Conservation (phyloP, 2,329 filamentous ascomycete genomes). For the Pestalotiopsis sp. region DNA sequence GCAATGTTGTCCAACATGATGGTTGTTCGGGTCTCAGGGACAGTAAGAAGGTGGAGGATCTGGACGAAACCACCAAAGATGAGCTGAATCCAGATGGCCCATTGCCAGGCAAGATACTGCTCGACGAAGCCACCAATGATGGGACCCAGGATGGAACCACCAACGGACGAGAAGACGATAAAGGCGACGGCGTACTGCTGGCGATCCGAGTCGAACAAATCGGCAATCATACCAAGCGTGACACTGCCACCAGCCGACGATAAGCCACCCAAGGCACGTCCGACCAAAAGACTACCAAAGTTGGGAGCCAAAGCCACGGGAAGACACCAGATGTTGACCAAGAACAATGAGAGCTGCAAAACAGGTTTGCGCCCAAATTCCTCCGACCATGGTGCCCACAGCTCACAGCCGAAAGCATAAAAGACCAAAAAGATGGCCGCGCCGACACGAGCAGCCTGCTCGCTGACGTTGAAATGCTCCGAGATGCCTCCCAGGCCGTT, state of each 20-base stretch:
- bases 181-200: constrained; percentile 79
- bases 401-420: constrained; percentile 85
- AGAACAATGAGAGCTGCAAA: constrained; percentile 70
- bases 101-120: constrained; percentile 68
- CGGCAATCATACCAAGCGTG: constrained; percentile 75
- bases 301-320: constrained; percentile 75
- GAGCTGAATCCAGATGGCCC: constrained; percentile 78
- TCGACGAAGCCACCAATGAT: constrained; percentile 80
- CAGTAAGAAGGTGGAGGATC: constrained; percentile 65
- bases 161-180: constrained; percentile 79
- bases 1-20: constrained; percentile 80
- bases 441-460: constrained; percentile 71
- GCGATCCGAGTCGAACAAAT: constrained; percentile 70
- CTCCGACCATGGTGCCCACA: constrained; percentile 88
- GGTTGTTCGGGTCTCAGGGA: constrained; percentile 78
- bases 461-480: constrained; percentile 68
- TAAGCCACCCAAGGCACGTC: constrained; percentile 70
- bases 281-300: constrained; percentile 70
- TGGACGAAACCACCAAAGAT: constrained; percentile 76
- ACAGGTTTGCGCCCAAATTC: constrained; percentile 79
- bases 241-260: constrained; percentile 75
- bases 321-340: constrained; percentile 79
- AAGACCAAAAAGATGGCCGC: constrained; percentile 78
- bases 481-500: constrained; percentile 69
- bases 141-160: constrained; percentile 75